These are phyloP conservation scores for Chaetothyriales sp. DNA, from an alignment of 2,329 filamentous ascomycete genomes.

Conservation along the genomic window DNA sequence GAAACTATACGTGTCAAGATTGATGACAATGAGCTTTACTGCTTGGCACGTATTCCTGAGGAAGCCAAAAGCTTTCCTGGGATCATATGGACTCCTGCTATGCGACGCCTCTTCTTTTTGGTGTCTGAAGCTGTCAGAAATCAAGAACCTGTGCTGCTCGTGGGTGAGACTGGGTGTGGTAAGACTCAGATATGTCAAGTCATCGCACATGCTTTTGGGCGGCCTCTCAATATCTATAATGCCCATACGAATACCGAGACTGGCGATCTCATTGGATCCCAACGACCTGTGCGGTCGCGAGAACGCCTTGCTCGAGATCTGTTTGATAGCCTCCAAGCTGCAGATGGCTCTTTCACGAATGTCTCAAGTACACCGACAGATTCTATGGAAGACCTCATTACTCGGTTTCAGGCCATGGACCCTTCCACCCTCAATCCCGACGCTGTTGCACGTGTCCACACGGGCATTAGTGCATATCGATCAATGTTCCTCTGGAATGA, in stretches of 20 bases:
- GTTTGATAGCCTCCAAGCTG: slow-evolving; percentile 43
- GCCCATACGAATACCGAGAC: slow-evolving; percentile 98
- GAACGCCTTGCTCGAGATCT: slow-evolving; percentile 56
- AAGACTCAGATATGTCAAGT: slow-evolving; percentile 96
- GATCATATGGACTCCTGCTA: slow-evolving; percentile 89
- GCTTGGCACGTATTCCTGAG: slow-evolving; percentile 24
- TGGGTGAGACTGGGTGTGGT: slow-evolving; percentile 93
- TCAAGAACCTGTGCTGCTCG: slow-evolving; percentile 83
- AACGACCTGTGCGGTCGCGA: slow-evolving; percentile 79
- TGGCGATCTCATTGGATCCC: slow-evolving; percentile 89
- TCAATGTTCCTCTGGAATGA: slow-evolving; percentile 95
- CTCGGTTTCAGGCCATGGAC: slow-evolving; percentile 12
- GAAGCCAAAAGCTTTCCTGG: slow-evolving; percentile 19
- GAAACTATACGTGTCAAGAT: slow-evolving; percentile 77
- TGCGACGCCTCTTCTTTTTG: slow-evolving; percentile 80
- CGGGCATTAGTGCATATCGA: slow-evolving; percentile 51
- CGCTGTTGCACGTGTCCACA: slow-evolving; percentile 31
- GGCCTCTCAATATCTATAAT: slow-evolving; percentile 77
- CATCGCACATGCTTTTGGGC: slow-evolving; percentile 65
- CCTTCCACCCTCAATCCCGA: slow-evolving; percentile 31
- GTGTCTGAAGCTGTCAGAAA: slow-evolving; percentile 77
- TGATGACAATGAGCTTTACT: slow-evolving; percentile 60
- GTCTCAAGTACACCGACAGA: neutral
- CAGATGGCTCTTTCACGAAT: slow-evolving; percentile 11
- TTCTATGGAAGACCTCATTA: slow-evolving; percentile 24